Evolutionary conservation across 768 basidiomycete genomes (phyloP), one percentile per base, ranked within the genome.

Genomic region (Amanita phalloides): DNA sequence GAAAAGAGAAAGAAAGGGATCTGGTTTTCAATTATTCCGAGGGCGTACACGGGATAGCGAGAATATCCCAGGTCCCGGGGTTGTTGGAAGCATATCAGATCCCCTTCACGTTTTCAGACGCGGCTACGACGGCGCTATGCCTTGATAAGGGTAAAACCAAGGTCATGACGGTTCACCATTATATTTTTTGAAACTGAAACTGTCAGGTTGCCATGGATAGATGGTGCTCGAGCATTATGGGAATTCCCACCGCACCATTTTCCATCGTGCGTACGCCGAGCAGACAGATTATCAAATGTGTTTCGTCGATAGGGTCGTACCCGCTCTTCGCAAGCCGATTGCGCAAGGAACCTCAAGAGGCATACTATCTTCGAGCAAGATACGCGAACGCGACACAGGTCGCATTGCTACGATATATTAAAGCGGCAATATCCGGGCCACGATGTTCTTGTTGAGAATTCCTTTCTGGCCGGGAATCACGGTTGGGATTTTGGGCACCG

Each of bases 111-210:
- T 57, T 62, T 32, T 61, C 61, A 3, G 63, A 64, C 45, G 58
- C 59, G 3, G 55, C 59, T 1, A 62, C 60, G 4, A 21, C 62
- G n/a, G 55, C 58, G 5, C 37, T 64, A 35, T 64, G 61, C 41
- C 44, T 59, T 13, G 63, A 64, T 41, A 64, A 64, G 33, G 61
- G 57, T 0, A 64, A 60, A 51, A 58, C 60, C 1, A 64, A 62
- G 58, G 62, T 60, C 10, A 43, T 17, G 6, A 6, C 17, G 26
- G 3, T 25, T 26, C 43, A 8, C 13, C 10, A 2, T 28, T 11
- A 28, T 44, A 28, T 44, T 3, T 25, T 37, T 62, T 23, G 14
- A 3, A 25, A 6, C 2, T 28, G 33, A 11, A 30, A 38, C 26
- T 14, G 1, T 41, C 35, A 33, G 3, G 0, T 32, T 32, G 32